These are phyloP conservation scores for Deinandra increscens DNA, from an alignment of 129 eudicot genomes.

Conservation along the genomic window DNA sequence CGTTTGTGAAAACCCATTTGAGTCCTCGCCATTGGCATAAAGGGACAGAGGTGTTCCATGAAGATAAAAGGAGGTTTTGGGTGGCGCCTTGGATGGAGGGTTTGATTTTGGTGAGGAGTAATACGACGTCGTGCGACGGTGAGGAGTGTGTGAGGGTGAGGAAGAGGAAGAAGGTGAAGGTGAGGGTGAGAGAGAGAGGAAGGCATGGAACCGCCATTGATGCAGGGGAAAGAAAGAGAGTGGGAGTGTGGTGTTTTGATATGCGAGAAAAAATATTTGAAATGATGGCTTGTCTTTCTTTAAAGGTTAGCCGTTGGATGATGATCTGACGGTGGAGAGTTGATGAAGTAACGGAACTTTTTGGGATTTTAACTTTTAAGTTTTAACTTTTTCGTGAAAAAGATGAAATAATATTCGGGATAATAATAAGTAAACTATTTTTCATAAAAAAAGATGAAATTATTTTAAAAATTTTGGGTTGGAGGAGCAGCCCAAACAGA, in stretches of 20 bases:
- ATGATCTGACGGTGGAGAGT: slow-evolving; percentile 15
- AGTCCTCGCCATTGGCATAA: slow-evolving; percentile 80
- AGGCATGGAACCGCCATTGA: slow-evolving; percentile 35
- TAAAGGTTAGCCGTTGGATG: slow-evolving; percentile 20
- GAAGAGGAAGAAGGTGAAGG: slow-evolving; percentile 25
- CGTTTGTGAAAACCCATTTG: slow-evolving; percentile 48
- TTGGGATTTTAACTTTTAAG: neutral
- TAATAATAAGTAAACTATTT: no score
- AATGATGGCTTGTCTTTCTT: neutral
- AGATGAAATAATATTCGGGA: no score
- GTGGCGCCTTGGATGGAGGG: slow-evolving; percentile 55
- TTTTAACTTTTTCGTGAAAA: no score
- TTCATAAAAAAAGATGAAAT: no score
- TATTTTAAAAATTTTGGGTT: no score
- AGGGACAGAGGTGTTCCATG: slow-evolving; percentile 63
- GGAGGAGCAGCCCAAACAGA: no score
- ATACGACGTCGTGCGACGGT: slow-evolving; percentile 46
- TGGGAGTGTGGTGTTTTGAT: slow-evolving; percentile 13
- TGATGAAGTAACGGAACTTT: neutral
- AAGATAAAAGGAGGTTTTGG: slow-evolving; percentile 45
- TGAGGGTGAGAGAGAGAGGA: slow-evolving; percentile 36
- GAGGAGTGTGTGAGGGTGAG: slow-evolving; percentile 28
- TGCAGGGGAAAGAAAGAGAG: slow-evolving; percentile 14
- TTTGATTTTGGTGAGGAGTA: slow-evolving; percentile 53
- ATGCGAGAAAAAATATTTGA: neutral